Base-by-base conservation (phyloP, 176 grass and related monocot genomes). In the Oryza longistaminata region DNA sequence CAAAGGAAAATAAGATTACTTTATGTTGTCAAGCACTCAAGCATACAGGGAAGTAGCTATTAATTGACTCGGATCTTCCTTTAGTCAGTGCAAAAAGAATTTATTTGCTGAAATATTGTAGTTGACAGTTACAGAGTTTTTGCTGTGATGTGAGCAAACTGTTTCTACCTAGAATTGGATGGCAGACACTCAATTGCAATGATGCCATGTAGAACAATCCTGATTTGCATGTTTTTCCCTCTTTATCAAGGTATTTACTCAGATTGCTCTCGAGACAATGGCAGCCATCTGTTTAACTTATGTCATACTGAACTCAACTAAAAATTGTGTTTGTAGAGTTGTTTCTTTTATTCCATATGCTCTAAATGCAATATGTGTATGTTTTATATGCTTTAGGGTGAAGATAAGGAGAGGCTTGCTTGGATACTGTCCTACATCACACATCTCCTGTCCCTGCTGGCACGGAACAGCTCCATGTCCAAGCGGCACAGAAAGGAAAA, bases 371-470 rank as follows among this genome's bases (percentile, higher is more conserved):
- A 37, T 31, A 72, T n/a, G 17, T 81, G 80, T 74, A n/a, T 79
- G 16, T 72, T 16, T 75, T 87, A 21, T 33, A 58, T 49, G 11
- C 80, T 85, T 43, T 70, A 96, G 96, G 88, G 85, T 87, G 81
- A 86, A 81, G 84, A 88, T 86, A 83, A 79, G 66, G 84, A 96
- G 55, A 90, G 88, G 79, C 71, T 96, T 70, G 93, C 96, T 7
- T 91, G 85, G 81, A 88, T 96, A 71, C 74, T 99, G 9, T 96
- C 90, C 11, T 99, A 96, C 64, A 96, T 99, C 74, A 90, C 81
- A 45, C 84, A 99, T 92, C 93, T 99, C 42, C 83, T 87, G n/a
- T 67, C 86, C 64, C 85, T 99, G 74, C 86, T 87, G 75, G 84
- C 65, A 64, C 79, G 48, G 13, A 83, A 68, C 60, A 71, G 50